Percentiles rank a stretch among this genome's conserved stretches.
phyloP scores from a whole-genome alignment of 371 early-diverging fungal genomes.

The Apophysomyces ossiformis region DNA sequence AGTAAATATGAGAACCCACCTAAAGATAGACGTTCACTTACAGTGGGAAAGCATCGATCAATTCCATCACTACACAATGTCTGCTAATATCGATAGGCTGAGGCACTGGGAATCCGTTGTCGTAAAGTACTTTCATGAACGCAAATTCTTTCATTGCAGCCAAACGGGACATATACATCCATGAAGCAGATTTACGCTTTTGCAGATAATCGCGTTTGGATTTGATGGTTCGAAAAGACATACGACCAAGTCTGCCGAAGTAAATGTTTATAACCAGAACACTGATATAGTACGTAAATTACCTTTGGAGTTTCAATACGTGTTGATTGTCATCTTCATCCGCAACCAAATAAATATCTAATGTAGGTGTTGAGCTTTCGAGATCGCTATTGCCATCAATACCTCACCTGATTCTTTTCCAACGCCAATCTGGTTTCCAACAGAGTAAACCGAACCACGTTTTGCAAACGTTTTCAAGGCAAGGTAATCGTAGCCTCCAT shows the following conservation, averaged over 20 bases:
- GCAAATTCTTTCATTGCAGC: slow-evolving; percentile 97
- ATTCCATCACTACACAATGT: slow-evolving; percentile 98
- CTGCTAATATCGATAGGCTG: slow-evolving; percentile 92
- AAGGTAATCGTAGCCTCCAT: slow-evolving; percentile 99
- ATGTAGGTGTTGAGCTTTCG: not conserved
- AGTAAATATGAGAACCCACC: slow-evolving; percentile 12
- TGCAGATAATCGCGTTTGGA: slow-evolving; percentile 96
- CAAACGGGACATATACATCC: slow-evolving; percentile 98
- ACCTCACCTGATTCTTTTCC: slow-evolving; percentile 94
- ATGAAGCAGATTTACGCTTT: slow-evolving; percentile 90
- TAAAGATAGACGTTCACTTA: slow-evolving; percentile 28
- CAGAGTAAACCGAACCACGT: slow-evolving; percentile 88
- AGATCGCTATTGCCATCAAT: slow-evolving; percentile 17
- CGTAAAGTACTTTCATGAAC: slow-evolving; percentile 92
- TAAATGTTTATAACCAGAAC: not conserved
- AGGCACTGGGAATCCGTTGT: slow-evolving; percentile 97
- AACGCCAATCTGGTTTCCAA: slow-evolving; percentile 99
- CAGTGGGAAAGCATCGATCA: slow-evolving; percentile 95
- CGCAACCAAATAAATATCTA: slow-evolving; percentile 94
- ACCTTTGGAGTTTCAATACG: slow-evolving; percentile 93
- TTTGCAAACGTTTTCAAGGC: slow-evolving; percentile 95
- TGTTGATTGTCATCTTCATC: slow-evolving; percentile 86
- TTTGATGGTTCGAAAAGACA: slow-evolving; percentile 98
- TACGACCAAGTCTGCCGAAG: slow-evolving; percentile 85
- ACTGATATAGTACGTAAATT: not conserved